Base-by-base conservation (phyloP, 352 stramenopile species). In the Pythium dissotocum region DNA sequence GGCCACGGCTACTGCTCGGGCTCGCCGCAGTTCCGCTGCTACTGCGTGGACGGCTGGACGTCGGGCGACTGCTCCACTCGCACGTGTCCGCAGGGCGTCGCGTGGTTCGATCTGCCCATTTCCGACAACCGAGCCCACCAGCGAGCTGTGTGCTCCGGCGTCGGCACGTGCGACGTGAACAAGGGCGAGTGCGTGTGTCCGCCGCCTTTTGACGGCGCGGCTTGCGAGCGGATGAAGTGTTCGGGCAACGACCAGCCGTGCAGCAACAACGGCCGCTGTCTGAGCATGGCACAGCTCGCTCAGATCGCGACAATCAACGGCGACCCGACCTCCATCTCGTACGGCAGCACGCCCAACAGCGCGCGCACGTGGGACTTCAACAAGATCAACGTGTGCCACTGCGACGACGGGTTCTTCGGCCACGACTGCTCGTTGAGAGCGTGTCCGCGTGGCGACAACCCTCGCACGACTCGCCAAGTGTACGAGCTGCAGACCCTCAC, bases 371-470 rank as follows among this genome's bases (percentile, higher is more conserved):
- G 92, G 92, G 92, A 97, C 66, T 83, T 82, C 21, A 82, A 93
- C 74, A 93, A 93, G 63, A 91, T 98, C 48, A 75, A 91, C n/a
- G 90, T 87, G 30, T 98, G 92, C 73, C 32, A 88, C 30, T 98
- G 92, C 73, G 90, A 98, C 68, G 57, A 63, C 12, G 90, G 89
- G 6, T 98, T 87, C 42, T 71, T 83, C 33, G 88, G 89, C 30
- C 86, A 97, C 66, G 89, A 97, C 67, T 98, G 93, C 73, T 68
- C 78, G 6, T 68, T 69, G n/a, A 71, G 84, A 0, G 81, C 72
- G 21, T 93, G 86, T 61, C 83, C 84, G 33, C 77, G 69, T 13
- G 86, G 84, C 33, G 86, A 92, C 58, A 78, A 94, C 55, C 86
- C 86, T n/a, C 76, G 76, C 64, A 93, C 86, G 14, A 78, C 76